Conservation (phyloP, 192 early-diverging fungal genomes). For the Funneliformis mosseae region DNA sequence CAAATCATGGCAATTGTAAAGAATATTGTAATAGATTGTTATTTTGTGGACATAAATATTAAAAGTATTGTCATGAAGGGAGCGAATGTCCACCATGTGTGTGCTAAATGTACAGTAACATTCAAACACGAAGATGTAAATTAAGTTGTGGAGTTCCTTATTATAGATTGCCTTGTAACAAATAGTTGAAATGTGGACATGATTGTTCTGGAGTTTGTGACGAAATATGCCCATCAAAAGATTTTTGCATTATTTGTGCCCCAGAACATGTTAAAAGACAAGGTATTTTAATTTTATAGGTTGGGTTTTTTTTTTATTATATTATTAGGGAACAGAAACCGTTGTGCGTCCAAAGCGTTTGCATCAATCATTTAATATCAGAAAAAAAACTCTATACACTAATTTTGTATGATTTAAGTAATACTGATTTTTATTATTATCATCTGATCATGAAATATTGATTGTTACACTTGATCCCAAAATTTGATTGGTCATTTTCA, state of each 20-base stretch:
- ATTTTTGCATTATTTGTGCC: conserved; percentile 42
- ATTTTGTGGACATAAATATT: conserved; percentile 44
- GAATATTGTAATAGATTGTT: background rate
- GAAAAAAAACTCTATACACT: too few relatives aligned
- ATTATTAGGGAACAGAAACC: too few relatives aligned
- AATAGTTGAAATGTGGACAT: conserved; percentile 50
- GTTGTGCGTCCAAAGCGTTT: too few relatives aligned
- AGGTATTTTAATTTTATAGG: background rate
- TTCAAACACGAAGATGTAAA: conserved; percentile 50
- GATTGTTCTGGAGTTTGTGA: conserved; percentile 55
- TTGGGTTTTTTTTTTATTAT: too few relatives aligned
- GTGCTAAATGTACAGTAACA: conserved; percentile 34
- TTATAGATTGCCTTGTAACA: conserved; percentile 54
- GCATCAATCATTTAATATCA: too few relatives aligned
- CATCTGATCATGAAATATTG: too few relatives aligned
- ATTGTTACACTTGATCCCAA: too few relatives aligned
- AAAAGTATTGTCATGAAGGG: conserved; percentile 4
- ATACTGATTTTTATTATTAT: too few relatives aligned
- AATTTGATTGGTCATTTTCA: too few relatives aligned
- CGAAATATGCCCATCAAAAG: conserved; percentile 37
- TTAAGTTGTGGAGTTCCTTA: conserved; percentile 61
- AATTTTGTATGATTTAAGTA: too few relatives aligned
- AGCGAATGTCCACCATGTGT: conserved; percentile 45
- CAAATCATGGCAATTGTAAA: conserved; percentile 34
- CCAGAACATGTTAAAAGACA: conserved; percentile 27